Evolutionary conservation across 305 asterid genomes (phyloP).

Genomic region (Solanum chacoense): DNA sequence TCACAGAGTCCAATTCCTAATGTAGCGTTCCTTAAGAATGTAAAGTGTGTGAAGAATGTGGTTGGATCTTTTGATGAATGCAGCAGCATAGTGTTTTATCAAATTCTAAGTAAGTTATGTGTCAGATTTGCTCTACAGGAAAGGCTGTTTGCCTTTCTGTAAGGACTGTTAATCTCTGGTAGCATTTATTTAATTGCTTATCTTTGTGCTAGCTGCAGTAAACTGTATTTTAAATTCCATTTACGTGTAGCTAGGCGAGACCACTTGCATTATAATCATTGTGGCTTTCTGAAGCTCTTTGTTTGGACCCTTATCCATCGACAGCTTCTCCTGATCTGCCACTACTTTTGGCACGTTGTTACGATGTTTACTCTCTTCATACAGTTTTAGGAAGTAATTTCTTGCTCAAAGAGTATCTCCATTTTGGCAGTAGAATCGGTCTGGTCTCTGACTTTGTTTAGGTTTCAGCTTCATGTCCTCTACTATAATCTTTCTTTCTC

Average conservation of each 20-base stretch:
- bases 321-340: not conserved
- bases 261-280: not conserved
- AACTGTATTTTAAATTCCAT: not conserved
- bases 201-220: not conserved
- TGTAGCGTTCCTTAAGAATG: not conserved
- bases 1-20: not conserved
- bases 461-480: not conserved
- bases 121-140: not conserved
- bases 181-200: not conserved
- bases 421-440: not conserved
- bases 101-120: not conserved
- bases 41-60: not conserved
- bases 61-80: not conserved
- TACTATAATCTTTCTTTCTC: not conserved
- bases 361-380: not conserved
- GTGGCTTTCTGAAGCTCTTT: not conserved
- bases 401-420: not conserved
- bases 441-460: not conserved
- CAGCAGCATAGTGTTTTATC: not conserved
- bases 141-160: not conserved
- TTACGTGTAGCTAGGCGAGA: not conserved
- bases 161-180: not conserved
- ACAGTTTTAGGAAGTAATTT: not conserved
- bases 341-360: not conserved
- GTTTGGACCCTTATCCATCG: not conserved